These are phyloP conservation scores for Coelastrella sp. DNA, from an alignment of 139 green algal genomes.

Conservation along the genomic window DNA sequence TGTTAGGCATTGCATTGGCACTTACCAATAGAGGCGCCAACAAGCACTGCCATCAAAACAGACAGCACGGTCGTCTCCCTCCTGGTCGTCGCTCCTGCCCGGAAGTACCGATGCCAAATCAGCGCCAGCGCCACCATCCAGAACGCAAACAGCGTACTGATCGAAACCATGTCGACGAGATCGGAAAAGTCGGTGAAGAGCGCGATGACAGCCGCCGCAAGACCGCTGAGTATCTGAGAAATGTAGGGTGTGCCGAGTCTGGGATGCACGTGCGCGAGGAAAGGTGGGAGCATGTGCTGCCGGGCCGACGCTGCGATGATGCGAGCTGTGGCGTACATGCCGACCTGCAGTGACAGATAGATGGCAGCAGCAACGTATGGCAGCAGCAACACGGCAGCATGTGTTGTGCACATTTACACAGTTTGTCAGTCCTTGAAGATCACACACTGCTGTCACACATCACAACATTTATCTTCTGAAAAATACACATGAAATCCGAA, in stretches of 20 bases:
- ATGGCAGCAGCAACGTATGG: no score
- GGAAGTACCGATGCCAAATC: slow-evolving; percentile 52
- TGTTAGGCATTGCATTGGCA: not conserved
- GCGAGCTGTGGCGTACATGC: slow-evolving; percentile 52
- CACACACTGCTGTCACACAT: no score
- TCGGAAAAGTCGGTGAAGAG: slow-evolving; percentile 57
- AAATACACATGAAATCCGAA: no score
- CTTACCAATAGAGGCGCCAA: slow-evolving; percentile 47
- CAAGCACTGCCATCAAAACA: slow-evolving; percentile 15
- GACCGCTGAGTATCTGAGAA: slow-evolving; percentile 54
- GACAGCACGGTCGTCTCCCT: slow-evolving; percentile 3
- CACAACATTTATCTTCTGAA: no score
- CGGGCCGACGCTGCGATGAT: slow-evolving; percentile 51
- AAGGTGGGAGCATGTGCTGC: slow-evolving; percentile 58
- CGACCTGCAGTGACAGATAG: slow-evolving; percentile 34
- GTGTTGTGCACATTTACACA: no score
- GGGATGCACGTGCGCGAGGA: slow-evolving; percentile 48
- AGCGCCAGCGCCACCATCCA: slow-evolving; percentile 67
- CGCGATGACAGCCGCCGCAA: slow-evolving; percentile 49
- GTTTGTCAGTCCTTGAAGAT: no score
- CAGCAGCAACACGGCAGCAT: no score
- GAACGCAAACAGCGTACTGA: slow-evolving; percentile 81
- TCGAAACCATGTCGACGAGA: slow-evolving; percentile 74
- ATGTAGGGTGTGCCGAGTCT: slow-evolving; percentile 38
- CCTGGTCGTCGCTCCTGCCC: not conserved